These are phyloP conservation scores for Salix viminalis DNA, from an alignment of 345 rosid genomes.

Conservation along the genomic window DNA sequence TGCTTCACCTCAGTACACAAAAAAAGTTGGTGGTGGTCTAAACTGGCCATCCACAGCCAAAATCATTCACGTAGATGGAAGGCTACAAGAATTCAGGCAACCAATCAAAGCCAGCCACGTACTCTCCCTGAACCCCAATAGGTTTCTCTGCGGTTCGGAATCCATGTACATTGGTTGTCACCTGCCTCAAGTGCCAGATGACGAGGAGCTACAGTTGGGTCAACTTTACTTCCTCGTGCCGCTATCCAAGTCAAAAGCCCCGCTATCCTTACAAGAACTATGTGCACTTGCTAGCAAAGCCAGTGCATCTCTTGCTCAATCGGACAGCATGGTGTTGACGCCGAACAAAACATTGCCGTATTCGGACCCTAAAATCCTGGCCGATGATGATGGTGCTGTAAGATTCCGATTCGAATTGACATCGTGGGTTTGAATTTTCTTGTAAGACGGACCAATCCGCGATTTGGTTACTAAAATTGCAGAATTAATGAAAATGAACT, in stretches of 20 bases:
- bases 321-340: neutral
- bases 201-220: conserved; percentile 41
- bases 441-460: neutral
- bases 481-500: neutral
- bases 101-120: conserved; percentile 29
- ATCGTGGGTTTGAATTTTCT: conserved; percentile 2
- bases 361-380: neutral
- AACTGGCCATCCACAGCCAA: conserved; percentile 26
- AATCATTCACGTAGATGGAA: conserved; percentile 37
- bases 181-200: conserved; percentile 18
- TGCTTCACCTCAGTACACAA: conserved; percentile 23
- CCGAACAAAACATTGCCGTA: neutral
- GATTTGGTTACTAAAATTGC: neutral
- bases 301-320: conserved; percentile 18
- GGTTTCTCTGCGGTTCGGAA: conserved; percentile 46
- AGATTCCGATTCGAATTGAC: conserved; percentile 7
- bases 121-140: conserved; percentile 29
- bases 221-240: conserved; percentile 51
- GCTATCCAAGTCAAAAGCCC: conserved; percentile 21
- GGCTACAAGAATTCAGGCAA: conserved; percentile 31
- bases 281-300: conserved; percentile 47
- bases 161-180: conserved; percentile 30
- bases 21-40: neutral
- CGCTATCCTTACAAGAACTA: conserved; percentile 35
- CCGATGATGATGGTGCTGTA: neutral